Evolutionary conservation across 257 asterid species (phyloP), one percentile per base, ranked within the genome.

Genomic region (Capsicum baccatum): DNA sequence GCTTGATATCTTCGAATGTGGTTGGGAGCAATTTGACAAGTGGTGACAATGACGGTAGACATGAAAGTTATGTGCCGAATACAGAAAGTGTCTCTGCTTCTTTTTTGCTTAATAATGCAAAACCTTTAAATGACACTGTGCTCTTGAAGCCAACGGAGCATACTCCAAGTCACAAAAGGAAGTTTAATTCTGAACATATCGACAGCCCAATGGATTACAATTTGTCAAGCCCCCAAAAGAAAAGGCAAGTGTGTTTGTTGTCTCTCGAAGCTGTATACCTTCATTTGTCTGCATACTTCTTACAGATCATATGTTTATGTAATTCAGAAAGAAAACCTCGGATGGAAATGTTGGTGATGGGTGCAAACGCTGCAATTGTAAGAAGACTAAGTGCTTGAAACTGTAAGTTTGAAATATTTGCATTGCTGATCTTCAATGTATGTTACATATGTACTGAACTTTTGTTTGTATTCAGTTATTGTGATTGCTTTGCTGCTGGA

Each of bases 401-500:
- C 92, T 93, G 98, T 93, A 90, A 92, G 97, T 66, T 87, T 67
- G 21, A 85, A 62, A 47, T 35, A 67, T 67, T 84, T 83, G 33
- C 33, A 69, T 35, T 13, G 68, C 79, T 35, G 79, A 81, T 55
- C 68, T 86, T 88, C 39, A 80, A 80, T 66, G 2, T 69, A 79
- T 48, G 55, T 83, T 64, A 14, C 60, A 63, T 70, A 52, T 79
- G 70, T 70, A 14, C 83, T 83, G 44, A 84, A 63, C 79, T 84
- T 10, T 86, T 84, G 39, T 73, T 85, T 86, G 82, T 79, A 60
- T 88, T 89, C 90, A 94, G 98, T 88, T 93, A 90, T 81, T 95
- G 97, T 81, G 94, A 93, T 87, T 95, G 98, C 91, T 95, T 93
- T 92, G 95, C 97, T 16, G 94, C 96, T 52, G 94, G 93, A 55